A percentile compares a stretch with the other conserved stretches of the same genome.
Evolutionary conservation across 2,329 filamentous ascomycete genomes (phyloP).

Genomic region (Fragosphaeria purpurea): DNA sequence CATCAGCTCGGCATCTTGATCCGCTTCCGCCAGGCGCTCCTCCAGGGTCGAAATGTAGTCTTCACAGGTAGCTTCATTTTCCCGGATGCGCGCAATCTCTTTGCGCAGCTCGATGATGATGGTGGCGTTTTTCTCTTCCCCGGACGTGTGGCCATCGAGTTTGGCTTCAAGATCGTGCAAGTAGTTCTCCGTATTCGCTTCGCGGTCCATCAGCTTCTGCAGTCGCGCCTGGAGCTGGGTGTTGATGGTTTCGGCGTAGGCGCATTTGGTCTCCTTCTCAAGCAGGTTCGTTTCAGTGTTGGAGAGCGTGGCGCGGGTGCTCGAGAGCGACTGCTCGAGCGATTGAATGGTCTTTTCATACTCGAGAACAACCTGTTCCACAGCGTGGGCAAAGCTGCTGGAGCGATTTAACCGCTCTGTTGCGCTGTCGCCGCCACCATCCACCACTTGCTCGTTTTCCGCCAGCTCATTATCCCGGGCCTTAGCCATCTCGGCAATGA

Average conservation of each 20-base stretch:
- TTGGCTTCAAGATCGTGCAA: constrained; percentile 84
- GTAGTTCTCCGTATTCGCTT: constrained; percentile 85
- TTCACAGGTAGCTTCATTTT: constrained; percentile 83
- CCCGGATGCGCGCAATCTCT: constrained; percentile 76
- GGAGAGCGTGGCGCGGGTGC: constrained; percentile 73
- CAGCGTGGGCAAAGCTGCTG: constrained; percentile 89
- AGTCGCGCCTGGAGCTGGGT: constrained; percentile 78
- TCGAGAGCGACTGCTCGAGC: constrained; percentile 83
- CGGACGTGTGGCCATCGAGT: constrained; percentile 79
- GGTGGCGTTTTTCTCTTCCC: constrained; percentile 83
- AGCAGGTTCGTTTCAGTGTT: constrained; percentile 76
- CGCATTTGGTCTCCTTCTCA: constrained; percentile 88
- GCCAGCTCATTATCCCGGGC: constrained; percentile 60
- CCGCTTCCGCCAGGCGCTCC: constrained; percentile 86
- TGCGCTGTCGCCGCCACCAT: constrained; percentile 63
- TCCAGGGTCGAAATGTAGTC: constrained; percentile 97
- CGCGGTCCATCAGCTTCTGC: constrained; percentile 88
- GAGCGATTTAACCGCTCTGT: constrained; percentile 87
- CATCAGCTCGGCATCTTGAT: constrained; percentile 94
- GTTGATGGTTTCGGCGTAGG: constrained; percentile 87
- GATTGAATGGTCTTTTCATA: constrained; percentile 98
- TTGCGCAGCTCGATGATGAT: constrained; percentile 83
- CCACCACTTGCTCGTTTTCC: constrained; percentile 48
- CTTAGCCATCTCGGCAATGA: constrained; percentile 87
- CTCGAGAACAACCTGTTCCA: constrained; percentile 91